Base-by-base conservation (phyloP, 208 protist species). In the Trypanosoma lewisi region DNA sequence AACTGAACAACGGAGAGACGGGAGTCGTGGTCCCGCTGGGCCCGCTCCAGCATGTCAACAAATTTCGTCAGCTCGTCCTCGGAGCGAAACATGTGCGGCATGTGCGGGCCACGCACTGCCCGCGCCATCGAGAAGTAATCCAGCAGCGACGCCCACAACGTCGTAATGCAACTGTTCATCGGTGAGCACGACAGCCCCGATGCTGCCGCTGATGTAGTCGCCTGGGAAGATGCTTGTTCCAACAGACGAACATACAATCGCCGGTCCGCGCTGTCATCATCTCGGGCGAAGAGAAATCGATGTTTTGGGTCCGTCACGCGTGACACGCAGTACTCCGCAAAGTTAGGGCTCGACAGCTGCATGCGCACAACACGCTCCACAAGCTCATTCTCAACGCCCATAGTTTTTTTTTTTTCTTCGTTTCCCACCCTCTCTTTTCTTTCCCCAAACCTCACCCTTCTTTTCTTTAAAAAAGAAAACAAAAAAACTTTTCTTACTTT, bases 261-360 rank as follows among this genome's bases (percentile, higher is more conserved):
- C 14, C 75, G 19, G 16, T 69, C 72, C 12, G 23, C 23, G 9
- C 39, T 62, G 37, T 47, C 61, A 17, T 66, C 45, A 11, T 54
- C 31, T n/a, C 33, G 4, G n/a, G 36, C 19, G 42, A 78, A 81
- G 25, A 85, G 65, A 69, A 85, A 85, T 21, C 42, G 42, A 31
- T 81, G 64, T 28, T 54, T 69, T 12, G 63, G 56, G 34, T 78
- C 65, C 2, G 75, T 79, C 11, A 68, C 71, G 60, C 81, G 69
- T 27, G 51, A 55, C 7, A 85, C 63, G 58, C 74, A 81, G 42
- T 77, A 85, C 60, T 69, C 63, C 2, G 79, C 70, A 60, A 85
- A 85, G 37, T 78, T 49, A 16, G 79, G 75, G 52, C 79, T 81
- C 19, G 44, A 67, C 28, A 66, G 44, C 51, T 85, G 79, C 30